Conservation (phyloP, 1,284 basidiomycete genomes). For the Mycena sp. region DNA sequence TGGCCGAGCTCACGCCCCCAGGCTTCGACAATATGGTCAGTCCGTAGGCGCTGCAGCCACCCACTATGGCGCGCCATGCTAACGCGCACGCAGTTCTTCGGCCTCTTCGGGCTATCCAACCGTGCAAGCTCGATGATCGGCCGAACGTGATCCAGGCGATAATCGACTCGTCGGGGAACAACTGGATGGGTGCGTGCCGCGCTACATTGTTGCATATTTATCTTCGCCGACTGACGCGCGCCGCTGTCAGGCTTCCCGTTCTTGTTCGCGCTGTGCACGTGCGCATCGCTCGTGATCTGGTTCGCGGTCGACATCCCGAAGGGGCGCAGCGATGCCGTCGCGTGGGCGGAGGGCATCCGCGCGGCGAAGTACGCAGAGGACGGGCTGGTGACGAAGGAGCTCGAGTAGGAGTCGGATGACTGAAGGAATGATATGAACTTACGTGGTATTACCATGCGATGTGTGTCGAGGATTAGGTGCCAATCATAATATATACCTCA, state of each 20-base stretch:
- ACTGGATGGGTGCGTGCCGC: slow-evolving; percentile 57
- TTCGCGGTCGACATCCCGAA: slow-evolving; percentile 77
- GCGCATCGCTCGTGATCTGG: slow-evolving; percentile 76
- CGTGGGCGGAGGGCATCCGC: slow-evolving; percentile 58
- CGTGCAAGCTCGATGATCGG: slow-evolving; percentile 56
- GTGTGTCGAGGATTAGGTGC: too few species aligned
- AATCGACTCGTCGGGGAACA: slow-evolving; percentile 75
- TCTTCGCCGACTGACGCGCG: background rate
- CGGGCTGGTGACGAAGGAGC: slow-evolving; percentile 24
- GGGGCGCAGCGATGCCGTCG: slow-evolving; percentile 71
- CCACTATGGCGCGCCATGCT: background rate
- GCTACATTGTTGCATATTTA: background rate
- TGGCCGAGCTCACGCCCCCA: slow-evolving; percentile 72
- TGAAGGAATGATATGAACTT: too few species aligned
- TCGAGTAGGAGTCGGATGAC: background rate
- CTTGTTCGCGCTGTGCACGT: slow-evolving; percentile 75
- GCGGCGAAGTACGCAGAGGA: slow-evolving; percentile 25
- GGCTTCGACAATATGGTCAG: slow-evolving; percentile 81
- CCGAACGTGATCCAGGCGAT: slow-evolving; percentile 82
- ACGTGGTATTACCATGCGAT: too few species aligned
- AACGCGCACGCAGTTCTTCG: slow-evolving; percentile 62
- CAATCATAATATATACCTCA: too few species aligned
- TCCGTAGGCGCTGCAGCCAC: slow-evolving; percentile 42
- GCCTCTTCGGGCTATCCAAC: slow-evolving; percentile 85
- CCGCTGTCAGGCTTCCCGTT: slow-evolving; percentile 76